Base-by-base conservation (phyloP, 2,329 filamentous ascomycete genomes). In the Pyricularia sp. region DNA sequence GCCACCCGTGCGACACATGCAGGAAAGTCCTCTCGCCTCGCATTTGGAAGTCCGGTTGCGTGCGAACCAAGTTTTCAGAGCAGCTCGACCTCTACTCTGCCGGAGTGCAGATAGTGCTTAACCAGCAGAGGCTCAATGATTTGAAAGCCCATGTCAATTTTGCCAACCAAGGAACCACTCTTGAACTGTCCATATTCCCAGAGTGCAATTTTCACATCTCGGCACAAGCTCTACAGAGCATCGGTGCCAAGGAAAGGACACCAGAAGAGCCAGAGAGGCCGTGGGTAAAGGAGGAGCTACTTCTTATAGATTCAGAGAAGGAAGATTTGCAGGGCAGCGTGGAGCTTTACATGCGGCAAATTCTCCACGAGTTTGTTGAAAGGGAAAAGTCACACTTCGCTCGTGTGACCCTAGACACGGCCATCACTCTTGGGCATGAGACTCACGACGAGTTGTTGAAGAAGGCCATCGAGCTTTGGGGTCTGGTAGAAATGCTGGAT, bases 31-130 rank as follows among this genome's bases (percentile, higher is more conserved):
- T 88, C 53, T 81, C 82, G 3, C 84, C 86, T 0, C 80, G 86
- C 9, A 80, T 88, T n/a, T 88, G 86, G 86, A 82, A 81, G 66
- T 82, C 81, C 2, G 83, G 84, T 10, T 88, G 86, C 70, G 81
- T 87, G 28, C 80, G 86, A 61, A 86, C 84, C 8, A 82, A 84
- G 64, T 77, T 88, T 24, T 82, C 83, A 8, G 84, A 87, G 67
- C 81, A 85, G 67, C 77, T 88, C 28, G 82, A 86, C 64, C 76
- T 88, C 13, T 88, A 87, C 70, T 84, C 84, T 13, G 84, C 85
- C 4, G 84, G 84, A 6, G 81, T 88, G 0, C 84, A 88, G 69
- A 81, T 84, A 24, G 84, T 87, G 1, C 76, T 87, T 63, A 82
- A 84, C 0, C 83, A 86, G 69, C 82, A 82, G 66, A 77, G 84